phyloP scores from a whole-genome alignment of 1,284 basidiomycete genomes.

The Ustilago vetiveriae region DNA sequence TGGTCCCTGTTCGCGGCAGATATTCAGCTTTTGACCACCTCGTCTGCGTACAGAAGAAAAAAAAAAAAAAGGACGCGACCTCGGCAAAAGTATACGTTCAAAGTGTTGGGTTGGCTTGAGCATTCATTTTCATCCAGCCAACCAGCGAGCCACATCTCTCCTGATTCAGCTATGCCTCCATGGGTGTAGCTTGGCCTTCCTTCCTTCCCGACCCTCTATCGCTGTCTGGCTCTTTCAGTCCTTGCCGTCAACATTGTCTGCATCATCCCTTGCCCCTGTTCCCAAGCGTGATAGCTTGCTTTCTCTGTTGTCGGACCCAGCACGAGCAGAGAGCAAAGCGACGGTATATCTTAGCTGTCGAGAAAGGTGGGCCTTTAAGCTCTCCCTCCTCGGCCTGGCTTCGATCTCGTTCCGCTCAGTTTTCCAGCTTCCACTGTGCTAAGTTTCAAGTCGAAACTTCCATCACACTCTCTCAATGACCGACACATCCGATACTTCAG shows the following conservation, averaged over 20 bases:
- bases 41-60: too few species aligned
- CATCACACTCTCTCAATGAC: slow-evolving; percentile 21
- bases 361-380: too few species aligned
- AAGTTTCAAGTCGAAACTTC: too few species aligned
- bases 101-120: neutral
- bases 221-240: neutral
- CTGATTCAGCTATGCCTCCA: neutral
- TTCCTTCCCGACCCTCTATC: too few species aligned
- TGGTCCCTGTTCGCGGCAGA: too few species aligned
- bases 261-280: too few species aligned
- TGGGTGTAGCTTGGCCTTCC: neutral
- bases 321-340: too few species aligned
- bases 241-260: neutral
- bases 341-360: too few species aligned
- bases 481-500: slow-evolving; percentile 18
- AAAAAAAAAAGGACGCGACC: neutral
- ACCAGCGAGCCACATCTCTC: neutral
- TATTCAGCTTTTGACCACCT: too few species aligned
- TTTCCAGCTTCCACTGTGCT: neutral
- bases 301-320: too few species aligned
- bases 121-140: neutral
- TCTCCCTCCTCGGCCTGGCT: too few species aligned
- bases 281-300: too few species aligned
- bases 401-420: neutral
- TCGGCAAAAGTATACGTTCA: neutral